A percentile compares a stretch with the other conserved stretches of the same genome.
These are phyloP conservation scores for Trichosanthes truncata DNA, from an alignment of 306 rosid genomes.

Conservation along the genomic window DNA sequence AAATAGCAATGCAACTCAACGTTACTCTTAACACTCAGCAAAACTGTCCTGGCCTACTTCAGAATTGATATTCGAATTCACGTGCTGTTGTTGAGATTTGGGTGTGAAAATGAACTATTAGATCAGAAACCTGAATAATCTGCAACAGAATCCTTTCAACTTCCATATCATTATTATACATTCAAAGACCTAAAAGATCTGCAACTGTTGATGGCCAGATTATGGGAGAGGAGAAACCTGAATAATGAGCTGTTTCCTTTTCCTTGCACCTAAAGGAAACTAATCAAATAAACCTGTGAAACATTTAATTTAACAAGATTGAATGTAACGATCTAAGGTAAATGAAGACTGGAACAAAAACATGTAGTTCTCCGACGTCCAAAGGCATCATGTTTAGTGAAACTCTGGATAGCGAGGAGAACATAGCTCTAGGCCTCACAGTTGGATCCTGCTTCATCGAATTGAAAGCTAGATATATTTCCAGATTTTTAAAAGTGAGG, in stretches of 20 bases:
- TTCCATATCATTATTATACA: no score
- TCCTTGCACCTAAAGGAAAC: neutral
- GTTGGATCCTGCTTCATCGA: neutral
- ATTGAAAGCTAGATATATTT: neutral
- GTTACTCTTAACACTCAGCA: neutral
- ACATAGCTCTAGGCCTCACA: neutral
- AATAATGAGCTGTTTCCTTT: neutral
- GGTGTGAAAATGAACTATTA: no score
- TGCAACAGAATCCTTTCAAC: neutral
- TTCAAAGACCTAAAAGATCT: no score
- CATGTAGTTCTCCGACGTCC: conserved; percentile 12
- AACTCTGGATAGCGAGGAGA: conserved; percentile 11
- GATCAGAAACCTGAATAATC: neutral
- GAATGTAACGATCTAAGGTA: neutral
- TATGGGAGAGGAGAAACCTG: neutral
- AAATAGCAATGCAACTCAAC: neutral
- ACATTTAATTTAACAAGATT: neutral
- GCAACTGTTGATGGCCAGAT: neutral
- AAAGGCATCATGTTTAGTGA: neutral
- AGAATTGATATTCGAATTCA: neutral
- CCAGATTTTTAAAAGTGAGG: neutral
- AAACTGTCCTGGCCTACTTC: neutral
- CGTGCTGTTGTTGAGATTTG: no score
- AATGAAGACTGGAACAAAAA: neutral
- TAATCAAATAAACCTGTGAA: neutral